Evolutionary conservation across 805 yeast species (phyloP).

Genomic region (Danielia reshetovae): DNA sequence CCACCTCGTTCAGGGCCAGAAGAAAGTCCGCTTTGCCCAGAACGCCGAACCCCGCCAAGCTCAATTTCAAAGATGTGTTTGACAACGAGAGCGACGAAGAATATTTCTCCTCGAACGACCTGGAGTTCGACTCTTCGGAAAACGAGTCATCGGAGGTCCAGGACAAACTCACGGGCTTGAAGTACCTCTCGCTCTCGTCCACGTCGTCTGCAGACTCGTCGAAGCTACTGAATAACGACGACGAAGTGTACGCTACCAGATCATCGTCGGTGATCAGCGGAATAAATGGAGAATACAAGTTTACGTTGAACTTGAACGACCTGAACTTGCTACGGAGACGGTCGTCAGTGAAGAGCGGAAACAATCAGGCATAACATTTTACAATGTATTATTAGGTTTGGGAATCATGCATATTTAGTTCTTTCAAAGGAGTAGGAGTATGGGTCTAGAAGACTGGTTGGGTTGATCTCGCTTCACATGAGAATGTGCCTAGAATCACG

Average conservation of each 20-base stretch:
- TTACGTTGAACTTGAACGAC: constrained; percentile 60
- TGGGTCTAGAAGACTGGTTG: too few species aligned
- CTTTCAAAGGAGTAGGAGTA: too few species aligned
- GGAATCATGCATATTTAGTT: too few species aligned
- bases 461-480: too few species aligned
- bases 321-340: constrained; percentile 62
- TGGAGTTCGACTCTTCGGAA: constrained; percentile 3
- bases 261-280: constrained; percentile 39
- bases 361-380: background rate
- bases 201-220: constrained; percentile 16
- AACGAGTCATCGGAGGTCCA: constrained; percentile 18
- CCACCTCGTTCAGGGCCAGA: constrained; percentile 7
- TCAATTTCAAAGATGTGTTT: constrained; percentile 32
- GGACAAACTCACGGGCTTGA: constrained; percentile 23
- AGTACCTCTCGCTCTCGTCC: constrained; percentile 18
- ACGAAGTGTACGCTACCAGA: constrained; percentile 31
- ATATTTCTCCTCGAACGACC: constrained; percentile 1
- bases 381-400: background rate
- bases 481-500: too few species aligned
- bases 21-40: constrained; percentile 28
- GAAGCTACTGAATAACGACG: constrained; percentile 16
- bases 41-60: constrained; percentile 36
- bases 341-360: constrained; percentile 14
- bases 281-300: constrained; percentile 39
- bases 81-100: constrained; percentile 3